These are phyloP conservation scores for Vachellia collinsii DNA, from an alignment of 306 rosid genomes.

Conservation along the genomic window DNA sequence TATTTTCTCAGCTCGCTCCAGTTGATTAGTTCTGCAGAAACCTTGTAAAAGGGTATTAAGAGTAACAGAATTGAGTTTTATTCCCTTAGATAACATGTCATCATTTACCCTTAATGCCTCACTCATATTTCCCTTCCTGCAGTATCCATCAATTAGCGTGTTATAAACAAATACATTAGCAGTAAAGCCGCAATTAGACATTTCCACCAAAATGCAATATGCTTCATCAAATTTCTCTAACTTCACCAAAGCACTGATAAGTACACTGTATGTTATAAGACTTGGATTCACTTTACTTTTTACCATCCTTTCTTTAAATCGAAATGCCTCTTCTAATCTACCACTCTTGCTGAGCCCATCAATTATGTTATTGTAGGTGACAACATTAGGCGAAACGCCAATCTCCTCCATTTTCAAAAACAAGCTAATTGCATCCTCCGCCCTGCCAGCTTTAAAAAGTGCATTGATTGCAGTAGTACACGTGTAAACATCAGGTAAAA, in stretches of 20 bases:
- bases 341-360: conserved; percentile 69
- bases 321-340: conserved; percentile 60
- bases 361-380: conserved; percentile 67
- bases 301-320: conserved; percentile 58
- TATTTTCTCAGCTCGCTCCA: conserved; percentile 54
- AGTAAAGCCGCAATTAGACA: conserved; percentile 49
- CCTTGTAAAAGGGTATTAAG: conserved; percentile 65
- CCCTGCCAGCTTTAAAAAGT: conserved; percentile 58
- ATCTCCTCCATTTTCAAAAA: conserved; percentile 57
- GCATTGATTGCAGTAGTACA: conserved; percentile 61
- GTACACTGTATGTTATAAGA: conserved; percentile 59
- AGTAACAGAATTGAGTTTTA: conserved; percentile 65
- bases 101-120: conserved; percentile 63
- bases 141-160: conserved; percentile 59
- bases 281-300: conserved; percentile 51
- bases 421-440: conserved; percentile 58
- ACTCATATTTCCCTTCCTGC: conserved; percentile 58
- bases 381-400: conserved; percentile 65
- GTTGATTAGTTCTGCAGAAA: conserved; percentile 55
- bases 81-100: conserved; percentile 58
- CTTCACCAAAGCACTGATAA: conserved; percentile 66
- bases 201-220: conserved; percentile 52
- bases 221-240: conserved; percentile 54
- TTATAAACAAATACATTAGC: conserved; percentile 66
- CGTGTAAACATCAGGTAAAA: conserved; percentile 59